Percentiles rank a stretch among this genome's conserved stretches.
These are phyloP conservation scores for Tetrahymena malaccensis DNA, from an alignment of 73 alveolate species.

Conservation along the genomic window DNA sequence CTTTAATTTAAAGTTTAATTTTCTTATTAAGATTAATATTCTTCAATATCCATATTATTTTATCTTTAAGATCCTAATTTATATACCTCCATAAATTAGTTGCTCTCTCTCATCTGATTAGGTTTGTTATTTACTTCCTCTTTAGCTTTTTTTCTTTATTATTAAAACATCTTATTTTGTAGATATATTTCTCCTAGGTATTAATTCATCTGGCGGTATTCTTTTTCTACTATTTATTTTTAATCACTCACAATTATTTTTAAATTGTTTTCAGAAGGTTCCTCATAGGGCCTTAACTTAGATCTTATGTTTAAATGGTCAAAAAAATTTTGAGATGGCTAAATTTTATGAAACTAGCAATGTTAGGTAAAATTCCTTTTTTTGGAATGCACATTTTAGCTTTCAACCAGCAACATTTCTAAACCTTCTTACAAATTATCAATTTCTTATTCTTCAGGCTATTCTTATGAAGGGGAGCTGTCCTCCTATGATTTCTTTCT, in stretches of 20 bases:
- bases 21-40: not conserved
- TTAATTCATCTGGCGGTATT: not conserved
- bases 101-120: not conserved
- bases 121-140: not conserved
- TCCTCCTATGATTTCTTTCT: not conserved
- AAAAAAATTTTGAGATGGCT: not conserved
- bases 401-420: not conserved
- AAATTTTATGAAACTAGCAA: not conserved
- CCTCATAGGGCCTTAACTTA: not conserved
- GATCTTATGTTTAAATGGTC: not conserved
- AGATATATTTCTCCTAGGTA: not conserved
- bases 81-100: not conserved
- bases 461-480: not conserved
- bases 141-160: not conserved
- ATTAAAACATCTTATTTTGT: not conserved
- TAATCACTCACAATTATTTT: not conserved
- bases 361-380: not conserved
- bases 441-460: not conserved
- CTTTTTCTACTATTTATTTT: not conserved
- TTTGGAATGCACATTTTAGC: not conserved
- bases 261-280: not conserved
- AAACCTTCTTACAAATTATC: not conserved
- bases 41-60: not conserved
- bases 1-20: not conserved
- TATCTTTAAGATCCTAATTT: not conserved